Base-by-base conservation (phyloP, 805 yeast species). In the Candida taoyuanica region DNA sequence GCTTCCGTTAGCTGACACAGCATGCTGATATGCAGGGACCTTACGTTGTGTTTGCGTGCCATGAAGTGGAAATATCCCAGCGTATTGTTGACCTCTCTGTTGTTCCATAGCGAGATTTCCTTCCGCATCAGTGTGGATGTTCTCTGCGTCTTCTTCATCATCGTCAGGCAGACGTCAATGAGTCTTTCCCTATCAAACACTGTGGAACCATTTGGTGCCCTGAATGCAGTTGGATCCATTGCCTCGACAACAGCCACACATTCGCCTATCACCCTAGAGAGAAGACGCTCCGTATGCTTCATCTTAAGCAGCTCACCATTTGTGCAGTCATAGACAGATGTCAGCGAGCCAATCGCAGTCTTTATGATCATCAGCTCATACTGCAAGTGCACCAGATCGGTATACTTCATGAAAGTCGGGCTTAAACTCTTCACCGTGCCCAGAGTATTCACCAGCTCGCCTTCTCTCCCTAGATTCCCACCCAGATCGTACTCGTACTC, bases 331-430 rank as follows among this genome's bases (percentile, higher is more conserved):
- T 77, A 60, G 11, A 85, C 48, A 0, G 88, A 77, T 0, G 88
- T 76, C 17, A 81, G 57, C 0, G 93, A 80, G 42, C 85, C 85
- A 44, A 85, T 73, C 48, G 81, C 79, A 7, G 82, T 69, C 50
- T 84, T 85, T 9, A 79, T 74, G 23, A 79, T 67, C 42, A 86
- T 65, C 55, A 81, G 80, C 47, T 79, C 82, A 48, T 74, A 64
- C 57, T 82, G 89, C 5, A 71, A 64, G n/a, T 70, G 48, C 29
- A 71, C 58, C 32, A 71, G 60, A 27, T 60, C 64, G 7, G 62
- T 62, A 21, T 64, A 58, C 4, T 37, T 34, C 16, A 53, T 60
- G 64, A 13, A 60, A 40, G 27, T 61, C 42, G 47, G 51, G 53
- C 29, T 49, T 36, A 32, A 64, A 58, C 33, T 61, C 56, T 30